Percentiles rank a stretch among this genome's conserved stretches.
These are phyloP conservation scores for Deinandra increscens DNA, from an alignment of 129 eudicot genomes.

Conservation along the genomic window DNA sequence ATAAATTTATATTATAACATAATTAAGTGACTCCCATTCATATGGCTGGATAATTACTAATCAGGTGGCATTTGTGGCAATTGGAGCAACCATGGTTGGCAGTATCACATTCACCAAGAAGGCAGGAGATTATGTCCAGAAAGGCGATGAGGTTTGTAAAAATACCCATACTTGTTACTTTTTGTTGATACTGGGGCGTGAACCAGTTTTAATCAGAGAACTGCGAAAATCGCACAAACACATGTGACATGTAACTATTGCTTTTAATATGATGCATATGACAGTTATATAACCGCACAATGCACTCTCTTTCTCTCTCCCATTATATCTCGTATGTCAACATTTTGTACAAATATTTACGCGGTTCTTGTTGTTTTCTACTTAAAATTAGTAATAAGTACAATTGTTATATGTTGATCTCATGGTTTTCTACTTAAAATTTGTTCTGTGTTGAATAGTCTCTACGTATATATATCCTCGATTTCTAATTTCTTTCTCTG, in stretches of 20 bases:
- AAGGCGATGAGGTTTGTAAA: constrained; percentile 86
- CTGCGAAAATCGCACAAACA: no score
- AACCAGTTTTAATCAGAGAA: no score
- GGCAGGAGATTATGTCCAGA: constrained; percentile 65
- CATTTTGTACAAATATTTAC: no score
- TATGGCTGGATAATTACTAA: not conserved
- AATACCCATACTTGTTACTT: not conserved
- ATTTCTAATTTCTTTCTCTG: not conserved
- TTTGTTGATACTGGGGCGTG: not conserved
- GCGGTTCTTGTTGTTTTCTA: no score
- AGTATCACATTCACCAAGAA: constrained; percentile 78
- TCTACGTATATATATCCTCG: no score
- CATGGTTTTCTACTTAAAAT: not conserved
- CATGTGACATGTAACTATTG: no score
- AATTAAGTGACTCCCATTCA: not conserved
- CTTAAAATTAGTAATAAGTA: not conserved
- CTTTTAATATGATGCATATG: no score
- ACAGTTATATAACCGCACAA: no score
- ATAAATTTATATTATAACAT: not conserved
- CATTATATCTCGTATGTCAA: no score
- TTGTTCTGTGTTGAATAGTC: not conserved
- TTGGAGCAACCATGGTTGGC: constrained; percentile 99
- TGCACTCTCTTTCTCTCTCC: no score
- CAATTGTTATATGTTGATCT: not conserved
- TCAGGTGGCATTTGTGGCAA: constrained; percentile 97